These are phyloP conservation scores for Botrytis fabae DNA, from an alignment of 2,329 filamentous ascomycete genomes.

Conservation along the genomic window DNA sequence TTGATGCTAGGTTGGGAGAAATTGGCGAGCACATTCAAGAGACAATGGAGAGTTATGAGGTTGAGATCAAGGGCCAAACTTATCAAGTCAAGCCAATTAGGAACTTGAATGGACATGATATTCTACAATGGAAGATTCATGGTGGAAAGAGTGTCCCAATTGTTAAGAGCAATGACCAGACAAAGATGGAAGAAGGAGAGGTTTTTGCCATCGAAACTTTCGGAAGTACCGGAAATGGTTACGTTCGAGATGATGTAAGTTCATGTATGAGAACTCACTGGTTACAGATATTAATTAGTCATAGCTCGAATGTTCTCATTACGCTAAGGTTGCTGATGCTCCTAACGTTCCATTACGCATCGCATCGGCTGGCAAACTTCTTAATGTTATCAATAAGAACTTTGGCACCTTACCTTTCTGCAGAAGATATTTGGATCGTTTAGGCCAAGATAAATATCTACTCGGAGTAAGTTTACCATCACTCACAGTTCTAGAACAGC, in stretches of 20 bases:
- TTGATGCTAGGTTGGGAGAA: slow-evolving; percentile 80
- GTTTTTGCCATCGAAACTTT: slow-evolving; percentile 96
- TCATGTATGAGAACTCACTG: neutral
- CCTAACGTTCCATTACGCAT: slow-evolving; percentile 75
- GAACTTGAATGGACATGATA: slow-evolving; percentile 71
- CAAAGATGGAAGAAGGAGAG: slow-evolving; percentile 97
- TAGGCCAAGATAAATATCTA: slow-evolving; percentile 94
- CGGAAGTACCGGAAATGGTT: slow-evolving; percentile 87
- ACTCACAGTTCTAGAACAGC: neutral
- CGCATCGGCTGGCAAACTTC: slow-evolving; percentile 78
- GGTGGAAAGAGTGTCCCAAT: slow-evolving; percentile 92
- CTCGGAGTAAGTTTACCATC: slow-evolving; percentile 65
- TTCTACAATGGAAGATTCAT: slow-evolving; percentile 86
- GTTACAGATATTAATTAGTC: slow-evolving; percentile 27
- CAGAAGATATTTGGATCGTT: slow-evolving; percentile 82
- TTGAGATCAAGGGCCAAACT: slow-evolving; percentile 53
- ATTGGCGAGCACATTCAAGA: slow-evolving; percentile 60
- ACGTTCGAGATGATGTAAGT: slow-evolving; percentile 79
- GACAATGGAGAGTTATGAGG: slow-evolving; percentile 62
- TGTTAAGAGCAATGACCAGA: slow-evolving; percentile 82
- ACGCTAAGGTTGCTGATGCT: slow-evolving; percentile 72
- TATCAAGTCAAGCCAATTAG: slow-evolving; percentile 57
- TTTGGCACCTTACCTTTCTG: slow-evolving; percentile 93
- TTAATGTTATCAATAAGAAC: slow-evolving; percentile 93
- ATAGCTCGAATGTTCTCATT: slow-evolving; percentile 80